Base-by-base conservation (phyloP, 1,139 yeast species). In the Pneumocystis sp. region DNA sequence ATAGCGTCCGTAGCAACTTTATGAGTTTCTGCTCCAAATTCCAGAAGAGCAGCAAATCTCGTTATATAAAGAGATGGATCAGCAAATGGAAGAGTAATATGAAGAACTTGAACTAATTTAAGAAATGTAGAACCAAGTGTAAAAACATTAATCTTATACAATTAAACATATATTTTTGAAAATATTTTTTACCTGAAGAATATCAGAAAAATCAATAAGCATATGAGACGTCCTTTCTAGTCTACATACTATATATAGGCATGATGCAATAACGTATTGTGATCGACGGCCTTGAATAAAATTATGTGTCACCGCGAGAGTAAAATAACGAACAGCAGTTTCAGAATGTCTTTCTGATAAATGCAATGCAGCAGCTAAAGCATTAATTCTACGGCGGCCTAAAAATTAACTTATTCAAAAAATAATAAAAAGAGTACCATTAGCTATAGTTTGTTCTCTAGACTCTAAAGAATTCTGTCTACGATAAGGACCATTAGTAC, bases 231-330 rank as follows among this genome's bases (percentile, higher is more conserved):
- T 91, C 74, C 83, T 83, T 72, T 87, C 95, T 73, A 86, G 85
- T 72, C 98, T 85, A 75, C 99, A 93, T 0, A 97, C 96, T 65
- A 93, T 84, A 73, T 93, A 93, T 40, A 93, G 80, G 76, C 99
- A 93, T 0, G 98, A 90, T 0, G 97, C 96, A 65, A 91, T 85
- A 5, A 93, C 97, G 73, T 91, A 91, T 73, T 90, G 97, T 1
- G 96, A 88, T 69, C 95, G 78, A 71, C 99, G 81, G 17, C 99
- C 99, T 75, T 93, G 96, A 31, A 93, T 97, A 73, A 93, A 93
- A 74, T 90, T 90, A 69, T 85, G 82, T 1, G 89, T 83, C 57
- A 93, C 79, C 0, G 98, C 97, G 66, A 90, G 78, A 70, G 85
- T 84, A 76, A 89, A 95, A 90, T 95, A 89, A 68, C 87, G 88